Conservation (phyloP, 2,329 filamentous ascomycete genomes). For the Botryosphaeria dothidea region DNA sequence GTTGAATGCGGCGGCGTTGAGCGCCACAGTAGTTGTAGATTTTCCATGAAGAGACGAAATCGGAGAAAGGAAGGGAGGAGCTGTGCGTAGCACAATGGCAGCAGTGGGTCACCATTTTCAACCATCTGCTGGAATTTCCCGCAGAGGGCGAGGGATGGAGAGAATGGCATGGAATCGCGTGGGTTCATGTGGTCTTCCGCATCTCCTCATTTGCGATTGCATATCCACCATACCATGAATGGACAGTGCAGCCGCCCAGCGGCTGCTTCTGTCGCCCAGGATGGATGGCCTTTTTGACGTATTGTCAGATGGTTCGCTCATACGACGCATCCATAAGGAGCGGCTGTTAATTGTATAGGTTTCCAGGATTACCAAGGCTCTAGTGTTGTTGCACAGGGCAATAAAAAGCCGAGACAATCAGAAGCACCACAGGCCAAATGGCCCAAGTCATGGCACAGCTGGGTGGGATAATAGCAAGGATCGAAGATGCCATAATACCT, state of each 20-base stretch:
- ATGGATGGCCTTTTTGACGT: background rate
- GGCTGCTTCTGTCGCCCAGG: background rate
- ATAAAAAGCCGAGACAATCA: background rate
- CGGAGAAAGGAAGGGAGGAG: background rate
- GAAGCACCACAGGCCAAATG: background rate
- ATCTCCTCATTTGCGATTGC: conserved; percentile 1
- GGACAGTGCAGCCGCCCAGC: background rate
- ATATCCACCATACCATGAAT: background rate
- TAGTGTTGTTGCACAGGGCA: background rate
- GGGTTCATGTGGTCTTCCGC: background rate
- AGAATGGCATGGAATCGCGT: background rate
- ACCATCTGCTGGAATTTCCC: background rate
- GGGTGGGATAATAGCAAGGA: background rate
- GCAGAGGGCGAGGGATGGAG: background rate
- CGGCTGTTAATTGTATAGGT: background rate
- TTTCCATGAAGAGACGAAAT: no score
- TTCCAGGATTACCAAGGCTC: background rate
- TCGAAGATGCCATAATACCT: background rate
- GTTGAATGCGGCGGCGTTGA: background rate
- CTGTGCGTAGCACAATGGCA: no score
- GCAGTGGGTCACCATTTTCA: background rate
- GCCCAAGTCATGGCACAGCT: background rate
- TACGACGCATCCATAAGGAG: background rate
- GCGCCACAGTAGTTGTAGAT: no score
- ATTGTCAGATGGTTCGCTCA: background rate